Percentiles rank a stretch among this genome's conserved stretches.
Conservation (phyloP, 768 basidiomycete genomes). For the Lentinula detonsa region DNA sequence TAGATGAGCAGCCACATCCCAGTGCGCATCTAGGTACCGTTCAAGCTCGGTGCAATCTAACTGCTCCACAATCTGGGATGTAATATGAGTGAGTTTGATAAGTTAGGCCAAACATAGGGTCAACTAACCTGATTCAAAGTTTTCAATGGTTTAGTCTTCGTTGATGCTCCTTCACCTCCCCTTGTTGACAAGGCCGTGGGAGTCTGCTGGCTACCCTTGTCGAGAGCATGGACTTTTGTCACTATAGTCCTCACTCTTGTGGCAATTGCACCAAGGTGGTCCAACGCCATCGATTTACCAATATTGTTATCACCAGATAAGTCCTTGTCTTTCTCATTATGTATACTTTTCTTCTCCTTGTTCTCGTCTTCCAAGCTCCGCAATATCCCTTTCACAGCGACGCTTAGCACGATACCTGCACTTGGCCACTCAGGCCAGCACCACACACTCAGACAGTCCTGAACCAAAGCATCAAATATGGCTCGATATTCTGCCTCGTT, state of each 20-base stretch:
- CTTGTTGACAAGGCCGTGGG: neutral
- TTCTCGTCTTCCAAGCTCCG: slow-evolving; percentile 12
- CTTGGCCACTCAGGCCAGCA: slow-evolving; percentile 99
- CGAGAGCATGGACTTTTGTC: slow-evolving; percentile 36
- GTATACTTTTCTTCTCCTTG: slow-evolving; percentile 30
- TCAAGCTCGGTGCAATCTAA: slow-evolving; percentile 48
- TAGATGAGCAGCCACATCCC: slow-evolving; percentile 61
- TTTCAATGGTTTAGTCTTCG: slow-evolving; percentile 35
- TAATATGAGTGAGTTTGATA: neutral
- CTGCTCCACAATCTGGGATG: slow-evolving; percentile 44
- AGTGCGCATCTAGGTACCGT: slow-evolving; percentile 54
- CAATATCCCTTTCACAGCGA: slow-evolving; percentile 86
- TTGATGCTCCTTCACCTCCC: slow-evolving; percentile 15
- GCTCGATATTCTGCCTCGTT: slow-evolving; percentile 92
- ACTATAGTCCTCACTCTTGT: slow-evolving; percentile 65
- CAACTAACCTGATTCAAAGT: slow-evolving; percentile 66
- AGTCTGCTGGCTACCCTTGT: neutral
- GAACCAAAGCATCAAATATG: slow-evolving; percentile 87
- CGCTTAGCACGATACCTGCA: slow-evolving; percentile 71
- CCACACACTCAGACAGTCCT: slow-evolving; percentile 80
- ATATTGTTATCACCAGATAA: slow-evolving; percentile 70
- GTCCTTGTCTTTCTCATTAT: slow-evolving; percentile 70
- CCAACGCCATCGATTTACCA: slow-evolving; percentile 83
- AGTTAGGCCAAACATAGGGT: neutral
- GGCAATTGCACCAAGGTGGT: slow-evolving; percentile 92